Conservation (phyloP, 495 filamentous ascomycete genomes). For the Baudoinia panamericana region DNA sequence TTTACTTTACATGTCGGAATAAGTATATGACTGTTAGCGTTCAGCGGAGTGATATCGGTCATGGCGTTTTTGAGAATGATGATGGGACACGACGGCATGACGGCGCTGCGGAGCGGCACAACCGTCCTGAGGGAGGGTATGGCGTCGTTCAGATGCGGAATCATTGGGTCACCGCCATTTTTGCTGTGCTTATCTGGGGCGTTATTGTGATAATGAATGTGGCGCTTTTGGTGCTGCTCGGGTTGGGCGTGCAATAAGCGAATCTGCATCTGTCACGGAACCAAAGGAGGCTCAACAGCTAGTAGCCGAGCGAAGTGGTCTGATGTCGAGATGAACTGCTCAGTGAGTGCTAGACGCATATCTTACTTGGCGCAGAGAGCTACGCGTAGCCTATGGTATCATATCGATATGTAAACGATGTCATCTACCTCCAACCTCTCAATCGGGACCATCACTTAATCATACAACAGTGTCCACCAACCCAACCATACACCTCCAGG, state of each 20-base stretch:
- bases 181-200: conserved; percentile 29
- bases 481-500: too few species aligned
- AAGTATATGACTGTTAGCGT: conserved; percentile 62
- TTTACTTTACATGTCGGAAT: conserved; percentile 74
- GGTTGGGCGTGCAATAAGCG: conserved; percentile 10
- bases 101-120: conserved; percentile 3
- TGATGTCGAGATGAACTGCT: too few species aligned
- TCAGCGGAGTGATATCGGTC: not conserved
- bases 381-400: too few species aligned
- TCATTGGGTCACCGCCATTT: conserved; percentile 24
- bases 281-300: too few species aligned
- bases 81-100: not conserved
- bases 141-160: conserved; percentile 27
- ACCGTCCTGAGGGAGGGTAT: not conserved
- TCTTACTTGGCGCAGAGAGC: too few species aligned
- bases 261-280: too few species aligned
- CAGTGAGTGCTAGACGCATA: too few species aligned
- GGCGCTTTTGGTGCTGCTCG: conserved; percentile 26
- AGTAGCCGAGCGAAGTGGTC: too few species aligned
- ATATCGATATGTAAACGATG: too few species aligned
- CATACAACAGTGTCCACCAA: too few species aligned
- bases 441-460: too few species aligned
- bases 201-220: conserved; percentile 33
- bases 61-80: not conserved
- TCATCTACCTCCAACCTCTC: too few species aligned